These are phyloP conservation scores for Meyerozyma sp. DNA, from an alignment of 1,139 yeast genomes.

Conservation along the genomic window DNA sequence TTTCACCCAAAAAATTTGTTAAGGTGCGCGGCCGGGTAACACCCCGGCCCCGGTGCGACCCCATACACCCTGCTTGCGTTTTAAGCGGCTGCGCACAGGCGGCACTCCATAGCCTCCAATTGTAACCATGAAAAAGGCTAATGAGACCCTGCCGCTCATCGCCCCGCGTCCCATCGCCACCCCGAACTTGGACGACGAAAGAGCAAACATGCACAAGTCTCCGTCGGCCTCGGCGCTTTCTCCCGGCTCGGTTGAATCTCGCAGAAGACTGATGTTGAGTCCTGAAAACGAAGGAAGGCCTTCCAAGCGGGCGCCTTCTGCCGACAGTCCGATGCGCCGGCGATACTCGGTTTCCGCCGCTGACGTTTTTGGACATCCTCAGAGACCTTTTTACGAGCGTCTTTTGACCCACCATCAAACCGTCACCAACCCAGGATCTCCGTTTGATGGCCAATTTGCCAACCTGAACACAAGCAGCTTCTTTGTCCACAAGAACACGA, in stretches of 20 bases:
- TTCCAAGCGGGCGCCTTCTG: neutral
- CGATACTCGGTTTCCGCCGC: conserved; percentile 6
- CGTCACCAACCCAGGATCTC: conserved; percentile 26
- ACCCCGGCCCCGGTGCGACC: neutral
- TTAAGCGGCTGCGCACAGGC: neutral
- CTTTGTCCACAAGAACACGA: conserved; percentile 7
- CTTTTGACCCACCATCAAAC: conserved; percentile 26
- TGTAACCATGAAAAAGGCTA: neutral
- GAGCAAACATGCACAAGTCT: neutral
- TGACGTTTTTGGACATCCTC: conserved; percentile 3
- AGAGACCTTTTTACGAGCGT: conserved; percentile 22
- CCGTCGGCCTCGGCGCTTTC: neutral
- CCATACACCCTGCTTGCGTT: neutral
- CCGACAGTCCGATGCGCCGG: neutral
- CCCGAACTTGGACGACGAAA: neutral
- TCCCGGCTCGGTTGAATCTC: neutral
- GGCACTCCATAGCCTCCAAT: neutral
- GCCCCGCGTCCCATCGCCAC: neutral
- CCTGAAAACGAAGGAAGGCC: neutral
- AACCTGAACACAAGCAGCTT: neutral
- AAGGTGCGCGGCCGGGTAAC: conserved; percentile 1
- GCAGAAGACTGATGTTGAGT: neutral
- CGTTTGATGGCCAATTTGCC: conserved; percentile 8
- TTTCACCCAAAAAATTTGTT: neutral
- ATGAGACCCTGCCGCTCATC: neutral